Base-by-base conservation (phyloP, 2,329 filamentous ascomycete species). In the Acephala macrosclerotiorum region DNA sequence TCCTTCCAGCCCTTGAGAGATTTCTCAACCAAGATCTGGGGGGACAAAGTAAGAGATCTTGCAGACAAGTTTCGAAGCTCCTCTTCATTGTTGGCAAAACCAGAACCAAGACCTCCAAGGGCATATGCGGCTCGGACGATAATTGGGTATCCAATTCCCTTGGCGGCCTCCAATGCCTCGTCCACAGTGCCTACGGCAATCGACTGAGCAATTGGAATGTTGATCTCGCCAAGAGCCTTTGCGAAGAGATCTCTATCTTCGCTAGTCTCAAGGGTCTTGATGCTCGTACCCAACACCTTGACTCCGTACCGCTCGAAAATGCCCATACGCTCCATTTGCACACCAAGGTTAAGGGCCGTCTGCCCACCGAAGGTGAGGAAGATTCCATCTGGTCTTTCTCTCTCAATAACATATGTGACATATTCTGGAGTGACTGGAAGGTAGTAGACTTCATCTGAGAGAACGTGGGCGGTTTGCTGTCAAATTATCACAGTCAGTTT, bases 1-100 rank as follows among this genome's bases (percentile, higher is more conserved):
- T 99, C 96, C 82, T 99, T 99, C 96, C 96, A 99, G 79, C 96
- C 96, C 85, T 97, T 98, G 73, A 99, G 89, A 60, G 94, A 97
- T 83, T 98, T 98, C 85, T 99, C 96, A 66, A 99, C 94, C 77
- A 99, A 82, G 75, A 99, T 97, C 80, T 99, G 96, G 58, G 96
- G 95, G 2, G 95, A 95, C 40, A 98, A 87, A 53, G 94, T 97
- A 65, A 99, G 86, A 56, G 95, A 98, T 71, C 93, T 90, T 68
- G 96, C 94, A 71, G 94, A 91, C 86, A 99, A 87, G 80, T 98
- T 94, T 78, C 92, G 91, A 65, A 99, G 89, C 82, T 99, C 96
- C 76, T 97, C 94, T 73, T 91, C 85, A 80, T 97, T 96, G 81
- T 94, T 91, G 72, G 96, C 96, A 78, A 99, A 99, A 61, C 96